These are phyloP conservation scores for Aspergillus wentii DNA, from an alignment of 495 filamentous ascomycete genomes.

Conservation along the genomic window DNA sequence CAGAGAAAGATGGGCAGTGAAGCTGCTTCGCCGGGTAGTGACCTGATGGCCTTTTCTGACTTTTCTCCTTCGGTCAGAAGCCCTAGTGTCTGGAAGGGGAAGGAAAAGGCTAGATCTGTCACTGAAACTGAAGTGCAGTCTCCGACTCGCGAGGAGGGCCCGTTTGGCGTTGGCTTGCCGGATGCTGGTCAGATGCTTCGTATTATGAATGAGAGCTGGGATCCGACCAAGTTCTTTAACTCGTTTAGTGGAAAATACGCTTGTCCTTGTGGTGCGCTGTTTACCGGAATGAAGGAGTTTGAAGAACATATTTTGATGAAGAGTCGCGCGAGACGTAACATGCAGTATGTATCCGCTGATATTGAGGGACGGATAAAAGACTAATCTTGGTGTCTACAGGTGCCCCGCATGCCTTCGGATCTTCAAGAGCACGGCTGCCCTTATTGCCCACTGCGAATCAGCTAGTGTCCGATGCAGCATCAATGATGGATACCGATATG, in stretches of 20 bases:
- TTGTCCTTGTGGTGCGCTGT: conserved; percentile 20
- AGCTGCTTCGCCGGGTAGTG: neutral
- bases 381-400: conserved; percentile 3
- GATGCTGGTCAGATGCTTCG: conserved; percentile 9
- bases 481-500: conserved; percentile 24
- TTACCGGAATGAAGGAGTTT: conserved; percentile 6
- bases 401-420: conserved; percentile 41
- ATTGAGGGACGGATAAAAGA: neutral
- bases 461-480: conserved; percentile 37
- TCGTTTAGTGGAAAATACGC: conserved; percentile 13
- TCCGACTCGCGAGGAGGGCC: neutral
- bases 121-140: neutral
- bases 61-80: too few relatives aligned
- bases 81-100: neutral
- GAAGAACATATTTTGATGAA: conserved; percentile 20
- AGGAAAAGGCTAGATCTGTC: neutral
- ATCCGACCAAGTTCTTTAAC: conserved; percentile 18
- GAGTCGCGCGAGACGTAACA: conserved; percentile 2
- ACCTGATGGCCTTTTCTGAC: conserved; percentile 11
- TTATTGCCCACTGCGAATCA: conserved; percentile 48
- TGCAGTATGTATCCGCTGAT: conserved; percentile 10
- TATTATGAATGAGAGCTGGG: conserved; percentile 15
- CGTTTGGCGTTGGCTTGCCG: neutral
- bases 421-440: conserved; percentile 37
- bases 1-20: neutral